Percentiles rank a stretch among this genome's conserved stretches.
These are phyloP conservation scores for Diplogelasinospora grovesii DNA, from an alignment of 495 filamentous ascomycete genomes.

Conservation along the genomic window DNA sequence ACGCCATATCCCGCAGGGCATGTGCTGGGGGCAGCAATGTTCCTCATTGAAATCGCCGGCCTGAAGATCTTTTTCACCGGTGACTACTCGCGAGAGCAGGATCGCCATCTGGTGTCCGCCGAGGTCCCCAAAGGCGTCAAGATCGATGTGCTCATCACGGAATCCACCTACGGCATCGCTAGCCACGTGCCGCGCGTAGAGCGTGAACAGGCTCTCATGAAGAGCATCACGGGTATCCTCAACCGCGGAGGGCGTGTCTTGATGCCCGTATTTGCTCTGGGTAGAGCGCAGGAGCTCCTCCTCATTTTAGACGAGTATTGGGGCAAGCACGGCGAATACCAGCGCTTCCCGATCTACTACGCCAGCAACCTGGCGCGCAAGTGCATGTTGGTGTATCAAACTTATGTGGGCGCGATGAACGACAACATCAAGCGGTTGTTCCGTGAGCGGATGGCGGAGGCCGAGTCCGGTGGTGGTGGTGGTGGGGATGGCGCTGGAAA, in stretches of 20 bases:
- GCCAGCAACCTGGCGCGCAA: constrained; percentile 88
- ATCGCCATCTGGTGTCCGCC: constrained; percentile 89
- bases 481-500: constrained; percentile 63
- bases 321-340: constrained; percentile 75
- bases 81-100: constrained; percentile 90
- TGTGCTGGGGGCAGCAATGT: constrained; percentile 98
- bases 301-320: constrained; percentile 97
- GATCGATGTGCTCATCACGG: constrained; percentile 92
- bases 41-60: constrained; percentile 90
- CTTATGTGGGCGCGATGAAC: constrained; percentile 96
- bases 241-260: constrained; percentile 87
- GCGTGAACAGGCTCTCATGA: constrained; percentile 88
- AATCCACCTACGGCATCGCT: constrained; percentile 92
- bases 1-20: constrained; percentile 96
- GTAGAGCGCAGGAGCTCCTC: constrained; percentile 85
- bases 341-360: constrained; percentile 92
- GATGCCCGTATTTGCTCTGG: constrained; percentile 93
- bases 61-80: constrained; percentile 95
- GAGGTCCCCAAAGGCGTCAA: constrained; percentile 77
- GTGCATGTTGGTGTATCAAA: constrained; percentile 98
- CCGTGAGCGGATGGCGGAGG: constrained; percentile 77
- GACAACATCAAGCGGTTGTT: constrained; percentile 94
- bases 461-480: constrained; percentile 62
- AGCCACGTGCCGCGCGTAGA: constrained; percentile 83
- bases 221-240: constrained; percentile 81